Conservation (phyloP, 768 basidiomycete species). For the Chiua virens region DNA sequence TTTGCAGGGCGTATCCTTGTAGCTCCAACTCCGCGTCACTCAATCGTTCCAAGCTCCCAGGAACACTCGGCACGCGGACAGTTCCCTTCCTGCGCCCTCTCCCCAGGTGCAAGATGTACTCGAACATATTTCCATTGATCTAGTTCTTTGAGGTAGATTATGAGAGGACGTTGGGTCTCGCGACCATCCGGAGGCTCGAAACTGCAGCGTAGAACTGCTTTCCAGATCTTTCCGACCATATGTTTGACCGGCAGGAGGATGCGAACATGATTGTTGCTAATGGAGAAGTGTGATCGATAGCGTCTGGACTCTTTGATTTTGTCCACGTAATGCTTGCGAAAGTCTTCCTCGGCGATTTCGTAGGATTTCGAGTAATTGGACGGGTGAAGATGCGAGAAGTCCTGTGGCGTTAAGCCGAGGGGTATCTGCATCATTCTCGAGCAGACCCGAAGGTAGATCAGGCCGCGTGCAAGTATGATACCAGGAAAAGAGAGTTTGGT, state of each 20-base stretch:
- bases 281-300: conserved; percentile 16
- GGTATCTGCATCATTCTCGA: not conserved
- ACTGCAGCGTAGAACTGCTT: conserved; percentile 23
- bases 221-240: conserved; percentile 12
- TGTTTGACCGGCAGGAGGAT: conserved; percentile 22
- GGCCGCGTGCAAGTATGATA: not conserved
- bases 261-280: conserved; percentile 19
- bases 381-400: conserved; percentile 21
- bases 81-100: not conserved
- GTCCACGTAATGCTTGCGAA: conserved; percentile 16
- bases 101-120: conserved; percentile 5
- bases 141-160: conserved; percentile 21
- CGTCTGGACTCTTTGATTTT: too few relatives aligned
- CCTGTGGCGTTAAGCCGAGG: conserved; percentile 12
- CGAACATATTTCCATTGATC: conserved; percentile 13
- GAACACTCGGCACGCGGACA: not conserved
- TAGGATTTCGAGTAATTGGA: conserved; percentile 14
- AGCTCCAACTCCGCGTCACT: conserved; percentile 9
- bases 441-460: not conserved
- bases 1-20: conserved; percentile 10
- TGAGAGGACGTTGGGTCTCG: conserved; percentile 18
- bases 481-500: conserved; percentile 29
- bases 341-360: conserved; percentile 14
- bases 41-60: conserved; percentile 23
- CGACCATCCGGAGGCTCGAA: conserved; percentile 11